Percentiles rank a stretch among this genome's conserved stretches.
Conservation (phyloP, 352 stramenopile genomes). For the Pythium periplocum region DNA sequence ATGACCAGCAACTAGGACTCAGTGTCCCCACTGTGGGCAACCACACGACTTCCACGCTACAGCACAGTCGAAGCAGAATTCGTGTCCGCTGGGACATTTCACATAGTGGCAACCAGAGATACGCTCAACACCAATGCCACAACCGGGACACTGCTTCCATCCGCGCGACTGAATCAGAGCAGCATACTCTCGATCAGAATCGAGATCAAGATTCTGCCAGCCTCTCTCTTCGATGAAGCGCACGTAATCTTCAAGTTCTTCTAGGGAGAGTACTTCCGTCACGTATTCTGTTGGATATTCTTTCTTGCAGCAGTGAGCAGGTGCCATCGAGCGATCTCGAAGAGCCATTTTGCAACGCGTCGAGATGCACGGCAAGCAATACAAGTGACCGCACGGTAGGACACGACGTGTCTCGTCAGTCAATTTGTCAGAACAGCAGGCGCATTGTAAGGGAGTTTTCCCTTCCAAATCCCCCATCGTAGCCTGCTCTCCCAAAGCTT, state of each 20-base stretch:
- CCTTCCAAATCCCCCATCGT: no score
- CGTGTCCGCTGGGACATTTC: constrained; percentile 46
- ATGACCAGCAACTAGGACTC: no score
- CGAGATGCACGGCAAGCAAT: constrained; percentile 48
- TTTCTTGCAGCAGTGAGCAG: constrained; percentile 65
- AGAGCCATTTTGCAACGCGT: constrained; percentile 51
- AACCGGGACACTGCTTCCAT: constrained; percentile 60
- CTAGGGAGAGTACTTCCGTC: constrained; percentile 22
- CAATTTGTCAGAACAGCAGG: constrained; percentile 27
- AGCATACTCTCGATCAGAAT: constrained; percentile 62
- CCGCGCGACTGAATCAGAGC: constrained; percentile 22
- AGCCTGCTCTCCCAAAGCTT: constrained; percentile 28
- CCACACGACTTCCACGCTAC: constrained; percentile 34
- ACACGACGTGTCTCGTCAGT: constrained; percentile 17
- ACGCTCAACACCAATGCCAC: constrained; percentile 58
- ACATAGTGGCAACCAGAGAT: constrained; percentile 52
- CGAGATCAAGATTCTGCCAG: constrained; percentile 36
- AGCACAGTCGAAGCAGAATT: constrained; percentile 55
- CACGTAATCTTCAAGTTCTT: constrained; percentile 36
- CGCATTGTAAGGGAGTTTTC: constrained; percentile 23
- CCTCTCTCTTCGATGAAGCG: constrained; percentile 49
- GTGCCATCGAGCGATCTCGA: constrained; percentile 45
- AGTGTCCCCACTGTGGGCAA: neutral
- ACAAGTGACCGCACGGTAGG: constrained; percentile 55
- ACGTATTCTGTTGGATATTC: constrained; percentile 70